Percentiles rank a stretch among this genome's conserved stretches.
Conservation (phyloP, 1,139 yeast species). For the Fermentozyma sake region DNA sequence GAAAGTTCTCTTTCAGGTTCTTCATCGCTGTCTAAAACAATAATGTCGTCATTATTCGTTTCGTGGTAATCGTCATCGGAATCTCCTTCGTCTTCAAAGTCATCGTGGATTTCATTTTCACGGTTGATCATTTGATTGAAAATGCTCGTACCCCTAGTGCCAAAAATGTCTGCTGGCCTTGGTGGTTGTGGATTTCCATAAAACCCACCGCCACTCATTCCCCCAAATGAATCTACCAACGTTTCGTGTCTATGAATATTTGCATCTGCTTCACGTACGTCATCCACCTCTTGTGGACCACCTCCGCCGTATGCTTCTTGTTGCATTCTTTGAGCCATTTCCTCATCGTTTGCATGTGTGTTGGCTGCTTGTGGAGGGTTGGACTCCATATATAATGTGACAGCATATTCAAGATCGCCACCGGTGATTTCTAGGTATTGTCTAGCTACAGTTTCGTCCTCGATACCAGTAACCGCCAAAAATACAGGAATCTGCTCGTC, state of each 20-base stretch:
- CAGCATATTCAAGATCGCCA: conserved; percentile 78
- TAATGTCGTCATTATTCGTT: conserved; percentile 19
- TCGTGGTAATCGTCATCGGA: conserved; percentile 19
- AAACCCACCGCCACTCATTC: conserved; percentile 13
- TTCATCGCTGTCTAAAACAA: conserved; percentile 29
- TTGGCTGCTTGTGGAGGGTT: conserved; percentile 22
- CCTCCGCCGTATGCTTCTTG: conserved; percentile 50
- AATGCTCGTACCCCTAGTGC: conserved; percentile 37
- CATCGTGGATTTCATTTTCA: conserved; percentile 19
- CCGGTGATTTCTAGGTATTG: conserved; percentile 80
- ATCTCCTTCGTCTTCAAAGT: conserved; percentile 17
- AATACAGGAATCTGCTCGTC: conserved; percentile 65
- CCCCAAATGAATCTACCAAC: conserved; percentile 43
- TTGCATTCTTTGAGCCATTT: conserved; percentile 60
- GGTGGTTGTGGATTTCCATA: conserved; percentile 9
- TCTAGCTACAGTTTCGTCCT: conserved; percentile 65
- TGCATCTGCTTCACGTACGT: conserved; percentile 62
- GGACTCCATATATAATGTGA: conserved; percentile 72
- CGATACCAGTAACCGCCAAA: conserved; percentile 77
- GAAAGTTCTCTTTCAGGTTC: conserved; percentile 9
- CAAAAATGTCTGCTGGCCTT: conserved; percentile 35
- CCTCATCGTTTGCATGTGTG: conserved; percentile 45
- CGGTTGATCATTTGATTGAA: conserved; percentile 42
- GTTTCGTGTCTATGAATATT: conserved; percentile 83
- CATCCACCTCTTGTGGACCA: conserved; percentile 11